phyloP scores from a whole-genome alignment of 345 rosid genomes.

The Syzygium oleosum region DNA sequence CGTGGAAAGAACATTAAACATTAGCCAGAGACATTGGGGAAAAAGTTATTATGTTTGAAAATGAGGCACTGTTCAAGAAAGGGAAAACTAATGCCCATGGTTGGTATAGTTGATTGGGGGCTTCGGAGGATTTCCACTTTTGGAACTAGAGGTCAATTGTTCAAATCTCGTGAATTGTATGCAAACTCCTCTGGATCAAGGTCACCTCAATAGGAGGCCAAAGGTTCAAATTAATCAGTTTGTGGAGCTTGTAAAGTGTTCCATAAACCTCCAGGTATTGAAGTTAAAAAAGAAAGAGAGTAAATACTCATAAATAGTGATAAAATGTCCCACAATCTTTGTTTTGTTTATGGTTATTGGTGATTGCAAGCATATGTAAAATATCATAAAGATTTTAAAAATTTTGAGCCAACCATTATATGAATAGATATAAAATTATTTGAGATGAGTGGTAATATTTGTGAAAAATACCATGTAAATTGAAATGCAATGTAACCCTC shows the following conservation, averaged over 20 bases:
- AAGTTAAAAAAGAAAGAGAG: not conserved
- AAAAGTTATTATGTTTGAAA: accelerated
- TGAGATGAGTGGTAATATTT: no score
- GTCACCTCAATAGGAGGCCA: not conserved
- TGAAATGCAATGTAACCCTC: not conserved
- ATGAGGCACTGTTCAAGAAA: not conserved
- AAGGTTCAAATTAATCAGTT: not conserved
- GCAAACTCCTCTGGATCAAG: not conserved
- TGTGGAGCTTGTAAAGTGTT: not conserved
- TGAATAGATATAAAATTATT: no score
- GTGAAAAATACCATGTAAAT: no score
- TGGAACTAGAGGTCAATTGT: not conserved
- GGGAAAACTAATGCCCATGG: not conserved
- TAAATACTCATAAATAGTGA: not conserved
- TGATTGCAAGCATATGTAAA: no score
- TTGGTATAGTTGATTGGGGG: not conserved
- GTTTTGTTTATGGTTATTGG: no score
- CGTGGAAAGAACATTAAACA: not conserved
- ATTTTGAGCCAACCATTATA: no score
- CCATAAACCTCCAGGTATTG: not conserved
- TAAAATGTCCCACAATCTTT: no score
- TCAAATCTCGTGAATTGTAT: not conserved
- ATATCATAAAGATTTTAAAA: no score
- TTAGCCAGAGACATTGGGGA: not conserved
- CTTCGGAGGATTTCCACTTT: not conserved